Percentiles rank a stretch among this genome's conserved stretches.
phyloP scores from a whole-genome alignment of 495 filamentous ascomycete genomes.

The Annulohypoxylon stygium region DNA sequence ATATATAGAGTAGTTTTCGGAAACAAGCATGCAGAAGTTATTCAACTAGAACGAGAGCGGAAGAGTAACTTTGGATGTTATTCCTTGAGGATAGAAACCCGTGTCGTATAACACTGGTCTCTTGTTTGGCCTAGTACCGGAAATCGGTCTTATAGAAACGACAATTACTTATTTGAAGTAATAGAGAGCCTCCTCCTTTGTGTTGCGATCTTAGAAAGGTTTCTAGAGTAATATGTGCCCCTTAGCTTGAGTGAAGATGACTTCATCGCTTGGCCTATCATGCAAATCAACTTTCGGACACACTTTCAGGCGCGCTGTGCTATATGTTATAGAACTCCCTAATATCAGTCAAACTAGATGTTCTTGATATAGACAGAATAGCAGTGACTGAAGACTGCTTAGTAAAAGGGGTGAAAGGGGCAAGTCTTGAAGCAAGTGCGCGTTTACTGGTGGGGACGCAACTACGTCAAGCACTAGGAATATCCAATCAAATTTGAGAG shows the following conservation, averaged over 20 bases:
- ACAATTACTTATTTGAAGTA: conserved; percentile 6
- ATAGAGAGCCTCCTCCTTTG: conserved; percentile 7
- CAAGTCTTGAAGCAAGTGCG: no score
- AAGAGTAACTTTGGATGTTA: conserved; percentile 12
- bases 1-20: conserved; percentile 5
- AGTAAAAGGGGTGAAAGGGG: no score
- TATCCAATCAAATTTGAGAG: not conserved
- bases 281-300: not conserved
- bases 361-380: no score
- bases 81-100: not conserved
- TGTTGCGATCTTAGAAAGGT: not conserved
- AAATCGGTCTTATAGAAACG: no score
- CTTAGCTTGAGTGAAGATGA: conserved; percentile 18
- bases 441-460: no score
- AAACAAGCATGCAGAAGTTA: conserved; percentile 4
- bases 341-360: no score
- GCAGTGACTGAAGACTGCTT: no score
- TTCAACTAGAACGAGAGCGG: conserved; percentile 5
- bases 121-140: not conserved
- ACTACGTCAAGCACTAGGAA: not conserved
- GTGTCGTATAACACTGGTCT: not conserved
- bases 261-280: not conserved
- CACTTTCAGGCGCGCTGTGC: not conserved
- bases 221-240: conserved; percentile 21
- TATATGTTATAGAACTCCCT: not conserved